Evolutionary conservation across 805 yeast genomes (phyloP), one percentile per base, ranked within the genome.

Genomic region (Saccharomycopsis lassenensis): DNA sequence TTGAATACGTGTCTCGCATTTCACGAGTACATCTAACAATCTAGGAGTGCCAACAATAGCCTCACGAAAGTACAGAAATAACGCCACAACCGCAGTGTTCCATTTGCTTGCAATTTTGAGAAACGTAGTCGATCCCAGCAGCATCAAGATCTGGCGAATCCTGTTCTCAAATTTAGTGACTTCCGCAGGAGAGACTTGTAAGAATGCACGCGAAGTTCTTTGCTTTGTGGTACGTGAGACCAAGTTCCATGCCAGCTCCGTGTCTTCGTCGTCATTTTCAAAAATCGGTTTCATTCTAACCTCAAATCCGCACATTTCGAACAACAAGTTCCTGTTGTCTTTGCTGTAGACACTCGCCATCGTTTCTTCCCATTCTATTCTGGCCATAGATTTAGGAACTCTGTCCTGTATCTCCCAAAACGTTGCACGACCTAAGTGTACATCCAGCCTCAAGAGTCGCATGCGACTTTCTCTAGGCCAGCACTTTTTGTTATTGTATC

Each of bases 381-480:
- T 59, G 0, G 87, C 76, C 8, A 91, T 50, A 0, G 94, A 75
- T 3, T 67, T 55, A 0, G 98, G 97, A 24, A 91, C 56, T 24
- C 97, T 66, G 12, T 80, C 76, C 27, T 74, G 66, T 24, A 91
- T 59, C 54, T 91, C 96, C 95, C 95, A 85, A 52, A 80, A 84
- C 0, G 77, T 80, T 1, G 97, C 96, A 39, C 91, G 64, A 2
- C 97, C 98, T 4, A 91, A 63, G 46, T 85, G 82, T 4, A 89
- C 96, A 58, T 91, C 98, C 40, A 77, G 79, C 29, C 95, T 67
- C 75, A 87, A 77, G 33, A 91, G 58, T 46, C 85, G 71, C 97
- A 91, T 91, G 41, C 96, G 70, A 15, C 77, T 63, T 52, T 91
- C 97, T 30, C 82, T 62, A 3, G 98, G 95, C 99, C 99, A 91